Evolutionary conservation across 306 rosid species (phyloP).

Genomic region (Medicago ruthenica): DNA sequence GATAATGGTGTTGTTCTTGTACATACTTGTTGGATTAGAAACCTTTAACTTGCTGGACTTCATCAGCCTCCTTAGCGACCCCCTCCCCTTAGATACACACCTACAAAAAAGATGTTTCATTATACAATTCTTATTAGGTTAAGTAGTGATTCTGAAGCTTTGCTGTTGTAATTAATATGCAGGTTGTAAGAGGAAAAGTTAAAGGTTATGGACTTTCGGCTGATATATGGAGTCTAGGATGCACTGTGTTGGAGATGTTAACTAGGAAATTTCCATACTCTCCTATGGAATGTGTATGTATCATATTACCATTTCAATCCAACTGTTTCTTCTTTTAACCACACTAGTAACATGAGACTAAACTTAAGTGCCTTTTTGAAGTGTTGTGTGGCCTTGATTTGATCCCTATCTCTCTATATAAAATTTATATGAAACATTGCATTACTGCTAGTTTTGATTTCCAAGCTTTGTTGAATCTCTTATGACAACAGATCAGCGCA

Average conservation of each 20-base stretch:
- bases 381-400: background rate
- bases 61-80: background rate
- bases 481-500: conserved; percentile 70
- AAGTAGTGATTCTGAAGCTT: conserved; percentile 28
- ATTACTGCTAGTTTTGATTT: conserved; percentile 31
- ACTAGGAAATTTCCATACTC: conserved; percentile 72
- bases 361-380: background rate
- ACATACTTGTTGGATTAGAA: conserved; percentile 12
- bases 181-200: conserved; percentile 81
- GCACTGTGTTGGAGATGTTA: conserved; percentile 96
- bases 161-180: conserved; percentile 50
- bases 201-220: conserved; percentile 92
- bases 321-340: conserved; percentile 29
- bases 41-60: conserved; percentile 28
- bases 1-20: conserved; percentile 1
- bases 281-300: conserved; percentile 70
- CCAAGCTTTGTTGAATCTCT: conserved; percentile 36
- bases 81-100: background rate
- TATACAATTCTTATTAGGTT: conserved; percentile 14
- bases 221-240: conserved; percentile 98
- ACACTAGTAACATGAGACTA: background rate
- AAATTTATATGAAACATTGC: conserved; percentile 2
- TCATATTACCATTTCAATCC: conserved; percentile 19
- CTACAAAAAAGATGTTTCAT: background rate
- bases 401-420: background rate